Conservation (phyloP, 257 asterid genomes). For the Anisodus tanguticus region DNA sequence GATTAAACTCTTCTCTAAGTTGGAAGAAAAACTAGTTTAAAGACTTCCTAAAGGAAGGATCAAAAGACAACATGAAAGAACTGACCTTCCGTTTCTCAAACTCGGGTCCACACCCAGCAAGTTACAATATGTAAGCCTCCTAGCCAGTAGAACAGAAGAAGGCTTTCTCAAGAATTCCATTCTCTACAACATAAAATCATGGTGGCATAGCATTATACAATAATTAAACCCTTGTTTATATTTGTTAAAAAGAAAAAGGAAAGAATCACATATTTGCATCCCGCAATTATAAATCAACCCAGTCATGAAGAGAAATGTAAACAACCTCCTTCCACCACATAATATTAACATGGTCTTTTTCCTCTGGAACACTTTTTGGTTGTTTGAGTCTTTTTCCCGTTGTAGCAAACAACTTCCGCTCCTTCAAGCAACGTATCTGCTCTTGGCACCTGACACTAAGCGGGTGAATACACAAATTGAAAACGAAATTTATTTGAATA, state of each 20-base stretch:
- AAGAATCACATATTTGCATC: not conserved
- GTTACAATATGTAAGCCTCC: constrained; percentile 68
- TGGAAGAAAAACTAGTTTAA: not conserved
- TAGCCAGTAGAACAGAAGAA: constrained; percentile 71
- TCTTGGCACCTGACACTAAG: constrained; percentile 43
- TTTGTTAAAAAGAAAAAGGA: not conserved
- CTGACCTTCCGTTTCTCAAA: constrained; percentile 84
- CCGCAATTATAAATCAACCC: constrained; percentile 22
- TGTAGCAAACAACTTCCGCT: constrained; percentile 49
- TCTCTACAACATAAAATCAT: constrained; percentile 58
- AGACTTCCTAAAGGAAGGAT: constrained; percentile 15
- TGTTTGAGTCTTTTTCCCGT: constrained; percentile 56
- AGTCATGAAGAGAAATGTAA: constrained; percentile 32
- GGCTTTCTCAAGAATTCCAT: constrained; percentile 83
- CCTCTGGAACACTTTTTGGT: constrained; percentile 47
- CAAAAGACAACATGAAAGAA: constrained; percentile 24
- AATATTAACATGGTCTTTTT: constrained; percentile 71
- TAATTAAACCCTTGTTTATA: constrained; percentile 6
- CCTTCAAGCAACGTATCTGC: constrained; percentile 52
- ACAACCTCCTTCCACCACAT: constrained; percentile 97
- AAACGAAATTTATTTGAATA: constrained; percentile 13
- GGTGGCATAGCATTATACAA: constrained; percentile 30
- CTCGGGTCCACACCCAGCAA: constrained; percentile 74
- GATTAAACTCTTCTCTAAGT: constrained; percentile 20
- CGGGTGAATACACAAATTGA: constrained; percentile 25